Percentiles rank a stretch among this genome's conserved stretches.
phyloP scores from a whole-genome alignment of 2,329 filamentous ascomycete genomes.

The Claviceps sp. region DNA sequence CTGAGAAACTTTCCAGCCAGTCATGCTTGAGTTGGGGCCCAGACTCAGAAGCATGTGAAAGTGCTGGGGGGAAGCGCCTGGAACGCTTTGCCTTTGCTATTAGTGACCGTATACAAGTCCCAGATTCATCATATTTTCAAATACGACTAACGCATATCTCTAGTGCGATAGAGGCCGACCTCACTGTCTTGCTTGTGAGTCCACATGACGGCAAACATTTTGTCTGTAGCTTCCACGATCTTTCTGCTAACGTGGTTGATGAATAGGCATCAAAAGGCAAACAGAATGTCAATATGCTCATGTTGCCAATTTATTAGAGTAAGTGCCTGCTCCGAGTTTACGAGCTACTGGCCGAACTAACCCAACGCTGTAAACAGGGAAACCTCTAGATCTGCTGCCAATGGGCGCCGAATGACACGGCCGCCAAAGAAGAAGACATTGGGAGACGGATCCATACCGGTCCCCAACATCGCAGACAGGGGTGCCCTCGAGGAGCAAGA shows the following conservation, averaged over 20 bases:
- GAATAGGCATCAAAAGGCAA: conserved; percentile 58
- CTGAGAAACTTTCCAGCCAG: not conserved
- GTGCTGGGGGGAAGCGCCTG: not conserved
- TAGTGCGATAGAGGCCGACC: conserved; percentile 66
- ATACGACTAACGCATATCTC: not conserved
- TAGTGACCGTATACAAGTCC: not conserved
- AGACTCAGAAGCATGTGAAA: not conserved
- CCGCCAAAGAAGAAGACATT: conserved; percentile 40
- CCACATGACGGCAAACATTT: not conserved
- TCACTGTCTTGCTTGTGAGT: conserved; percentile 50
- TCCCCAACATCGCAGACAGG: conserved; percentile 44
- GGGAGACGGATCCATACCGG: conserved; percentile 23
- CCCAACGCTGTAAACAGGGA: conserved; percentile 31
- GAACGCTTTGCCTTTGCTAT: not conserved
- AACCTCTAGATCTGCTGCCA: conserved; percentile 39
- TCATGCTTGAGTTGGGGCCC: not conserved
- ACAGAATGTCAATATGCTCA: conserved; percentile 63
- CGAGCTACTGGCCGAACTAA: conserved; percentile 5
- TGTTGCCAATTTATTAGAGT: conserved; percentile 67
- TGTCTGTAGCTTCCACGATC: not conserved
- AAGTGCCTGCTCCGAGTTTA: conserved; percentile 19
- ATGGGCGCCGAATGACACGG: conserved; percentile 42
- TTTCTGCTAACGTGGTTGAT: conserved; percentile 18
- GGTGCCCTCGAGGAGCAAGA: conserved; percentile 32
- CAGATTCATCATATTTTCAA: not conserved